These are phyloP conservation scores for Calonectria montana DNA, from an alignment of 2,329 filamentous ascomycete genomes.

Conservation along the genomic window DNA sequence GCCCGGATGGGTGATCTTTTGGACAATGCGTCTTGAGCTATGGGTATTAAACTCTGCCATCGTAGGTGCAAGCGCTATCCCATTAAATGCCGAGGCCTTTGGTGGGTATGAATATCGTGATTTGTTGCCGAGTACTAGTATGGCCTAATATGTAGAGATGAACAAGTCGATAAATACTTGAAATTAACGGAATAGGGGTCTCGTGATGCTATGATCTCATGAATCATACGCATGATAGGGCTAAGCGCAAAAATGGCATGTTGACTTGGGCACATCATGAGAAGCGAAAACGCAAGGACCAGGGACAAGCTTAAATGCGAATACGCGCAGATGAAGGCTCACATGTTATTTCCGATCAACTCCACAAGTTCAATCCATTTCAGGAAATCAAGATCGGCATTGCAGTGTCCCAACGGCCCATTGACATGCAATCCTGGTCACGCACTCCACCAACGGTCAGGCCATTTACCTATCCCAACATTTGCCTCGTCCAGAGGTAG, in stretches of 20 bases:
- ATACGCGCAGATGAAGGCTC: not conserved
- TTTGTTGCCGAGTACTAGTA: not conserved
- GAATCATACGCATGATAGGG: not conserved
- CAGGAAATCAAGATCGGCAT: not conserved
- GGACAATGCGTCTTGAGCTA: slow-evolving; percentile 1
- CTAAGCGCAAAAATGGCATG: not conserved
- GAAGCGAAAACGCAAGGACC: not conserved
- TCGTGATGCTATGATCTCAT: slow-evolving; percentile 5
- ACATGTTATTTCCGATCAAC: not conserved
- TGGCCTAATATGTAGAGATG: not conserved
- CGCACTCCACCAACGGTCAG: not conserved
- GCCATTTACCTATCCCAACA: not conserved
- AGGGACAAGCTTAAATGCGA: slow-evolving; percentile 6
- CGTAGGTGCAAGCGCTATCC: not conserved
- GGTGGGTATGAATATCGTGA: not conserved
- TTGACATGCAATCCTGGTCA: not conserved
- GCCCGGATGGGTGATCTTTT: not conserved
- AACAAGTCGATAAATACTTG: not conserved
- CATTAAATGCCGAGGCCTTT: not conserved
- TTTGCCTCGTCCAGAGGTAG: not conserved
- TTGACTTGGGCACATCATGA: not conserved
- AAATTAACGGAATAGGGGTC: not conserved
- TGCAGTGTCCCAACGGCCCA: not conserved
- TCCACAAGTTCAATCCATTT: not conserved
- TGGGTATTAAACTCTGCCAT: slow-evolving; percentile 13